These are phyloP conservation scores for Alliaria petiolata DNA, from an alignment of 345 rosid genomes.

Conservation along the genomic window DNA sequence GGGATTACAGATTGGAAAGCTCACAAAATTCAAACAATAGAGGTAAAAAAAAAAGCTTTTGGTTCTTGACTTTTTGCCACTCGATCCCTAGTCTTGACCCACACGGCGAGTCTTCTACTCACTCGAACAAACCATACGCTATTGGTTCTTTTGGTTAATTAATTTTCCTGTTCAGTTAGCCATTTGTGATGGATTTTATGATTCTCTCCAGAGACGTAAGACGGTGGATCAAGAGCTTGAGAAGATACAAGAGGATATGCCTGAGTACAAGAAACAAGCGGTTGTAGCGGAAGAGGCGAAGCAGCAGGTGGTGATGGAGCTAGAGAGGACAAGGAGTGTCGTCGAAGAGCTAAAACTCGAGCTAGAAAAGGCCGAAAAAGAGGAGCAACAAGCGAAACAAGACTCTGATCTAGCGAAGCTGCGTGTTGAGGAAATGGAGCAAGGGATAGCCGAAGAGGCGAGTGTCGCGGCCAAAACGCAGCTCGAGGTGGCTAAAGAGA, in stretches of 20 bases:
- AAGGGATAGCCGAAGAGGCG: slow-evolving; percentile 75
- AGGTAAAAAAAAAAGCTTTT: slow-evolving; percentile 42
- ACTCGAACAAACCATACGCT: no score
- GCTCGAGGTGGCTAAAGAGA: slow-evolving; percentile 85
- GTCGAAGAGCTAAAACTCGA: slow-evolving; percentile 73
- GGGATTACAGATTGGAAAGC: slow-evolving; percentile 99
- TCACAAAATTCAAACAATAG: slow-evolving; percentile 68
- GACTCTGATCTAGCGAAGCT: slow-evolving; percentile 86
- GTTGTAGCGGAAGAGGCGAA: slow-evolving; percentile 65
- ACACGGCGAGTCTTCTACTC: not conserved
- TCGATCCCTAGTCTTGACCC: no score
- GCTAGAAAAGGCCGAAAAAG: slow-evolving; percentile 84
- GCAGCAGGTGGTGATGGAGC: slow-evolving; percentile 53
- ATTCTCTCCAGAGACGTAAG: slow-evolving; percentile 56
- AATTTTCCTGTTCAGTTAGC: not conserved
- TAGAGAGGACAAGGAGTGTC: slow-evolving; percentile 65
- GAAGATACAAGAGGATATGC: slow-evolving; percentile 65
- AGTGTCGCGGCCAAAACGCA: slow-evolving; percentile 90
- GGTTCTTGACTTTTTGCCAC: not conserved
- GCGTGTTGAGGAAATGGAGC: slow-evolving; percentile 87
- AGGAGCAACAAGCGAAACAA: slow-evolving; percentile 91
- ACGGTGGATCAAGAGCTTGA: slow-evolving; percentile 74
- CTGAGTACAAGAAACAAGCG: slow-evolving; percentile 49
- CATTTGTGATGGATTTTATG: not conserved
- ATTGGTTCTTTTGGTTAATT: not conserved